Percentiles rank a stretch among this genome's conserved stretches.
Evolutionary conservation across 768 basidiomycete genomes (phyloP).

Genomic region (Clathrus columnatus): DNA sequence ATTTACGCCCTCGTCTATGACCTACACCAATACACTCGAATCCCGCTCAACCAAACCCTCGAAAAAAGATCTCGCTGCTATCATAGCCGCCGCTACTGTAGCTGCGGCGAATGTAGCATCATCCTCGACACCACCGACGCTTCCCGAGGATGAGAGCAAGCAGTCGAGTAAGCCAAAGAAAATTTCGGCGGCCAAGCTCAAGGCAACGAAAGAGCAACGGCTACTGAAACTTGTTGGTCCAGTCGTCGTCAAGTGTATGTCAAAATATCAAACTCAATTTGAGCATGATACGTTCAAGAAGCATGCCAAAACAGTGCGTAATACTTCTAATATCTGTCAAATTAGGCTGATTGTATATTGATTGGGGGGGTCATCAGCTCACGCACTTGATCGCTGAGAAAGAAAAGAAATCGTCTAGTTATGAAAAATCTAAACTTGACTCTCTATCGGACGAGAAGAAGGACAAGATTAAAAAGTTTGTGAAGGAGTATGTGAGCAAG

Average conservation of each 20-base stretch:
- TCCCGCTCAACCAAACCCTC: slow-evolving; percentile 18
- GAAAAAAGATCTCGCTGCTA: slow-evolving; percentile 27
- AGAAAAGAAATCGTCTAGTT: slow-evolving; percentile 85
- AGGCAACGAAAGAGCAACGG: slow-evolving; percentile 73
- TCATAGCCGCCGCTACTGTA: slow-evolving; percentile 34
- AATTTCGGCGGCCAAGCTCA: slow-evolving; percentile 43
- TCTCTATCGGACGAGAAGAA: slow-evolving; percentile 79
- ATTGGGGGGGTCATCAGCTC: slow-evolving; percentile 54
- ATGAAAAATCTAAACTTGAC: slow-evolving; percentile 65
- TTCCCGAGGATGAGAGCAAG: slow-evolving; percentile 9
- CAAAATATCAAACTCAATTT: slow-evolving; percentile 71
- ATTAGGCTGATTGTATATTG: not conserved
- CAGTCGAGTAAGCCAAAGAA: slow-evolving; percentile 28
- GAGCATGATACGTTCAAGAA: slow-evolving; percentile 84
- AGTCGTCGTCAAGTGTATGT: slow-evolving; percentile 89
- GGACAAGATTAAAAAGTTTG: slow-evolving; percentile 84
- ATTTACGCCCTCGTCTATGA: not conserved
- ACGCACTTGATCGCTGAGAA: slow-evolving; percentile 85
- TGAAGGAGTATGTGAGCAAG: slow-evolving; percentile 85
- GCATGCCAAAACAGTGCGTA: slow-evolving; percentile 83
- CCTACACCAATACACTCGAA: not conserved
- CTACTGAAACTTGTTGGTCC: slow-evolving; percentile 76
- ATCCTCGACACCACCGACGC: slow-evolving; percentile 22
- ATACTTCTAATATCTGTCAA: not conserved
- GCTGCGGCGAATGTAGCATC: slow-evolving; percentile 19